These are phyloP conservation scores for Calonectria honghensis DNA, from an alignment of 2,329 filamentous ascomycete genomes.

Conservation along the genomic window DNA sequence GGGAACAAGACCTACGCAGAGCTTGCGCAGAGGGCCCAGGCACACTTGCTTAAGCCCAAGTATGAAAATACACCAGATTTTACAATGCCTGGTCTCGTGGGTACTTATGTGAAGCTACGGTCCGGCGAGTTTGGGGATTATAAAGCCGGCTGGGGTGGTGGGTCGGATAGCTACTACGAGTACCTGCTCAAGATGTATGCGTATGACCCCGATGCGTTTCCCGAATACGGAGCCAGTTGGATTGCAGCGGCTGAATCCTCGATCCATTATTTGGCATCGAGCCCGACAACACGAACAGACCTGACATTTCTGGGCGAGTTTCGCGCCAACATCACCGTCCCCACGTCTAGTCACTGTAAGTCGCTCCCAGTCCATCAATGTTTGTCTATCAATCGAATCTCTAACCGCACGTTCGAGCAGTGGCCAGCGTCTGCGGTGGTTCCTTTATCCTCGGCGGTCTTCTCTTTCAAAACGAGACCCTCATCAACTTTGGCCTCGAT, in stretches of 20 bases:
- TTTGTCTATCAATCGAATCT: neutral
- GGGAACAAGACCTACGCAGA: slow-evolving; percentile 42
- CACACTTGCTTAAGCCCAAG: slow-evolving; percentile 43
- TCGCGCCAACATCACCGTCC: slow-evolving; percentile 38
- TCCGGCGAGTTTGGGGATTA: slow-evolving; percentile 45
- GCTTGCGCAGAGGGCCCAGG: slow-evolving; percentile 42
- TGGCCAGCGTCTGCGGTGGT: slow-evolving; percentile 44
- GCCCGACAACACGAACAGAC: slow-evolving; percentile 34
- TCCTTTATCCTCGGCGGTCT: slow-evolving; percentile 41
- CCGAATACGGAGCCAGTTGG: slow-evolving; percentile 41
- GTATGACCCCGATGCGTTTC: slow-evolving; percentile 44
- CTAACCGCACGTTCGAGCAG: slow-evolving; percentile 26
- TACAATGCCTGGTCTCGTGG: slow-evolving; percentile 42
- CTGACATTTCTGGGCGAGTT: slow-evolving; percentile 41
- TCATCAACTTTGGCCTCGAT: slow-evolving; percentile 42
- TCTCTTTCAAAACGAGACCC: slow-evolving; percentile 39
- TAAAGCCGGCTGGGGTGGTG: slow-evolving; percentile 47
- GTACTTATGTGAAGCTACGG: slow-evolving; percentile 35
- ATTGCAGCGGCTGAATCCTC: slow-evolving; percentile 40
- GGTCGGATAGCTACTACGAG: slow-evolving; percentile 49
- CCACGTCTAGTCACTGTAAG: slow-evolving; percentile 40
- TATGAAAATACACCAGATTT: slow-evolving; percentile 22
- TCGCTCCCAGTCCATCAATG: neutral
- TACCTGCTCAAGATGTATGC: slow-evolving; percentile 52
- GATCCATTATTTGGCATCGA: slow-evolving; percentile 41